phyloP scores from a whole-genome alignment of 116 monocot species.

The Papilionanthe hybrid region DNA sequence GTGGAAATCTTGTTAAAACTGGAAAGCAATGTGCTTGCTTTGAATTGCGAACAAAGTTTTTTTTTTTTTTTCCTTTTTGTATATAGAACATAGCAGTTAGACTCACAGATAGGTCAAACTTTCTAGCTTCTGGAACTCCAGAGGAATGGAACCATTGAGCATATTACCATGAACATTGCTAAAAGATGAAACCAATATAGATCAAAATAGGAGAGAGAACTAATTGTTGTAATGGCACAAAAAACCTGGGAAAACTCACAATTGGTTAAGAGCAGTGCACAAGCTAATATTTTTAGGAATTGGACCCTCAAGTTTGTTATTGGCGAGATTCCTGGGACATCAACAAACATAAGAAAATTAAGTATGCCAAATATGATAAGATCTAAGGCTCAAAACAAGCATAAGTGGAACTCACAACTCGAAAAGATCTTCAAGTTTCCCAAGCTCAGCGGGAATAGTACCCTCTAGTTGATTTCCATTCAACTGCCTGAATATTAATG shows the following conservation, averaged over 20 bases:
- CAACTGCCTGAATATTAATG: constrained; percentile 48
- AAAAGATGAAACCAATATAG: constrained; percentile 1
- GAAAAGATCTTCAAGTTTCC: constrained; percentile 82
- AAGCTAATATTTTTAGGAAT: constrained; percentile 82
- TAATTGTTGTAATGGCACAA: neutral
- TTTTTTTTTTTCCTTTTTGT: neutral
- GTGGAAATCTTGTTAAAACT: constrained; percentile 1
- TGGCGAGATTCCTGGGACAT: constrained; percentile 69
- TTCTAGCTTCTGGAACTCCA: constrained; percentile 76
- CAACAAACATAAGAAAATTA: neutral
- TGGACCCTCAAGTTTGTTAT: constrained; percentile 81
- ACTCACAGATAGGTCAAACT: constrained; percentile 94
- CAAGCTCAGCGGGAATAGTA: constrained; percentile 77
- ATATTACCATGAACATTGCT: constrained; percentile 87
- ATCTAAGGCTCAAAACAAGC: neutral
- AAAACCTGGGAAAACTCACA: constrained; percentile 40
- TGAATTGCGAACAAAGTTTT: neutral
- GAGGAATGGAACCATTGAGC: constrained; percentile 79
- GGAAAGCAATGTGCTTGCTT: neutral
- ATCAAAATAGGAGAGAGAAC: neutral
- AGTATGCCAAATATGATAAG: neutral
- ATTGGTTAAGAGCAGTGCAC: constrained; percentile 80
- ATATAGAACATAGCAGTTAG: neutral
- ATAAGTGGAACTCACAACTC: constrained; percentile 58
- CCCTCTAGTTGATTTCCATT: constrained; percentile 78